Conservation (phyloP, 257 asterid species). For the Paulownia fortunei region DNA sequence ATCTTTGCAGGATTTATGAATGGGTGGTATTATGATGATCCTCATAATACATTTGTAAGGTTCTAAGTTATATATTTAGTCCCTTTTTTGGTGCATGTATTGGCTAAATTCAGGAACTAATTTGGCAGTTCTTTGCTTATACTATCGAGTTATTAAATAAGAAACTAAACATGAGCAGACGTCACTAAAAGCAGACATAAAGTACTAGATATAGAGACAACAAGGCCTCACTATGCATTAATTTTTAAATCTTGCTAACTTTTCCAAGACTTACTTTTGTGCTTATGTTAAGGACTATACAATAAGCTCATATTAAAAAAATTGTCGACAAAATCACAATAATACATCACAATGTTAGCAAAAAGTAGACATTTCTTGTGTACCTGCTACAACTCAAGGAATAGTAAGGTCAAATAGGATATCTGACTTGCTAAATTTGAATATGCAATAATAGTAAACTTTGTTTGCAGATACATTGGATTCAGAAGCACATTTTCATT, state of each 20-base stretch:
- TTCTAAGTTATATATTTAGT: not conserved
- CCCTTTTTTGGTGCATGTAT: not conserved
- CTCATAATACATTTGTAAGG: conserved; percentile 69
- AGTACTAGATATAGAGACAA: not conserved
- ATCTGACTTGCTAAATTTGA: too few relatives aligned
- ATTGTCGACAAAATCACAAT: not conserved
- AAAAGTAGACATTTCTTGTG: not conserved
- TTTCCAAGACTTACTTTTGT: not conserved
- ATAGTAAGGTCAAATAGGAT: too few relatives aligned
- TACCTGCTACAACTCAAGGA: not conserved
- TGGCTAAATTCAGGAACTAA: not conserved
- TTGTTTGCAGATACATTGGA: conserved; percentile 60
- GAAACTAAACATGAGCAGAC: not conserved
- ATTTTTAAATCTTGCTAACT: too few relatives aligned
- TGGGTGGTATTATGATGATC: conserved; percentile 79
- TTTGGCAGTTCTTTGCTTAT: not conserved
- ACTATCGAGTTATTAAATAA: not conserved
- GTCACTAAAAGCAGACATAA: not conserved
- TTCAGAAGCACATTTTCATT: conserved; percentile 77
- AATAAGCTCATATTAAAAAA: too few relatives aligned
- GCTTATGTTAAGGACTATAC: not conserved
- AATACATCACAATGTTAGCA: not conserved
- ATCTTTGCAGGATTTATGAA: conserved; percentile 79
- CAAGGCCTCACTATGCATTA: not conserved
- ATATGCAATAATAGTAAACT: too few relatives aligned